Evolutionary conservation across 2,329 filamentous ascomycete species (phyloP), one percentile per base, ranked within the genome.

Genomic region (Fusarium chaquense): DNA sequence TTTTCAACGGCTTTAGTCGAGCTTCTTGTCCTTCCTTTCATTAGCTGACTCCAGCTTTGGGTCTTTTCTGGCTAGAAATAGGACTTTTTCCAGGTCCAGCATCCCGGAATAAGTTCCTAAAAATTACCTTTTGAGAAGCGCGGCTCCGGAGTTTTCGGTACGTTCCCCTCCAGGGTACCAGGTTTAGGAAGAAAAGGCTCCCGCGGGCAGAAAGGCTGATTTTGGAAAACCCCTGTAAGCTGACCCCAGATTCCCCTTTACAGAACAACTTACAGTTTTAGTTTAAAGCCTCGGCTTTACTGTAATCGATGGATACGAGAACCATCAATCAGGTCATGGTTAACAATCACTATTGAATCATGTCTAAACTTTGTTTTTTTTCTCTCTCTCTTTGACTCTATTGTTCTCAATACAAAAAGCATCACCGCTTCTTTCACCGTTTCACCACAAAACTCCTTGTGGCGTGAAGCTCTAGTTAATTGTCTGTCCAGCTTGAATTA

Each of bases 231-330:
- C 36, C 58, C 56, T 70, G 40, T 35, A 50, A 33, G 49, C 60
- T 50, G 61, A 69, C 66, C 65, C 66, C 66, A 61, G 66, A 69
- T 69, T 69, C 47, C 58, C 43, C 15, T 38, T 49, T 49, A 40
- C 24, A 30, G 53, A 65, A 28, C n/a, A 52, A 33, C 28, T 32
- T 47, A 47, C 24, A 51, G 32, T 50, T 44, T 44, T 20, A n/a
- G 32, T 35, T 44, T 28, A 51, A 28, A 52, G 26, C 65, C 65
- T 69, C 65, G 65, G 65, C 60, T 56, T 56, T n/a, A 47, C 26
- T 40, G n/a, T 40, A 22, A 15, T 36, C 16, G 9, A 5, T 18
- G 15, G 32, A 18, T 35, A 30, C 28, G 28, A 30, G 28, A 30
- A 30, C 10, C 28, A 35, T 16, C 7, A 8, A 35, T 18, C 33